phyloP scores from a whole-genome alignment of 257 asterid species.

The Ilex aquifolium region DNA sequence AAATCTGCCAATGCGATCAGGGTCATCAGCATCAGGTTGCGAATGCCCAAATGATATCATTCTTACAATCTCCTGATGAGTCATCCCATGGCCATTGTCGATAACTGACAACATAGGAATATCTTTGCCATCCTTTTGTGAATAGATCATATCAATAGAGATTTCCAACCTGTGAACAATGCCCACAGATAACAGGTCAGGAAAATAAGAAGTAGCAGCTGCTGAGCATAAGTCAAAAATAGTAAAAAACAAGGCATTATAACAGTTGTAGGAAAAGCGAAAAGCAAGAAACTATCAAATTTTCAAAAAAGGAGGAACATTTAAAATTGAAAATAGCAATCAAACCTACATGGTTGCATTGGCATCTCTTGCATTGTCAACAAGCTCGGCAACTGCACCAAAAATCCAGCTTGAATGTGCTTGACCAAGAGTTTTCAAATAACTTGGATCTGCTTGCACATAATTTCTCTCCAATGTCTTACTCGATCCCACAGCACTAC shows the following conservation, averaged over 20 bases:
- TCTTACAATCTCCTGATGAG: conserved; percentile 47
- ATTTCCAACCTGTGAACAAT: conserved; percentile 47
- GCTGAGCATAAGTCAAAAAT: not conserved
- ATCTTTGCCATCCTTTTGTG: conserved; percentile 33
- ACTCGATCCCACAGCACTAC: conserved; percentile 13
- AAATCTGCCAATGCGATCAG: conserved; percentile 60
- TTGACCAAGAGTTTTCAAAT: conserved; percentile 66
- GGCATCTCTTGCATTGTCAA: conserved; percentile 83
- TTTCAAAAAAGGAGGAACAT: not conserved
- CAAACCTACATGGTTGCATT: conserved; percentile 58
- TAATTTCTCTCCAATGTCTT: conserved; percentile 34
- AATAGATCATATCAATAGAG: conserved; percentile 38
- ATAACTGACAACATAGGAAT: conserved; percentile 65
- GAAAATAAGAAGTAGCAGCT: not conserved
- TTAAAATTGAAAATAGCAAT: not conserved
- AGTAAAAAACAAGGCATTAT: conserved; percentile 4
- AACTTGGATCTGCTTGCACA: conserved; percentile 64
- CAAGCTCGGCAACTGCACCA: conserved; percentile 86
- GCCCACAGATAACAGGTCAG: conserved; percentile 8
- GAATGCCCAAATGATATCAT: conserved; percentile 76
- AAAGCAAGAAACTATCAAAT: not conserved
- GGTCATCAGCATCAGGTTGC: conserved; percentile 44
- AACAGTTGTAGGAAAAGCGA: conserved; percentile 1
- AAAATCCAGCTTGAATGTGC: conserved; percentile 82
- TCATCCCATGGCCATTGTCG: conserved; percentile 81